Evolutionary conservation across 495 filamentous ascomycete genomes (phyloP).

Genomic region (Collariella sp.): DNA sequence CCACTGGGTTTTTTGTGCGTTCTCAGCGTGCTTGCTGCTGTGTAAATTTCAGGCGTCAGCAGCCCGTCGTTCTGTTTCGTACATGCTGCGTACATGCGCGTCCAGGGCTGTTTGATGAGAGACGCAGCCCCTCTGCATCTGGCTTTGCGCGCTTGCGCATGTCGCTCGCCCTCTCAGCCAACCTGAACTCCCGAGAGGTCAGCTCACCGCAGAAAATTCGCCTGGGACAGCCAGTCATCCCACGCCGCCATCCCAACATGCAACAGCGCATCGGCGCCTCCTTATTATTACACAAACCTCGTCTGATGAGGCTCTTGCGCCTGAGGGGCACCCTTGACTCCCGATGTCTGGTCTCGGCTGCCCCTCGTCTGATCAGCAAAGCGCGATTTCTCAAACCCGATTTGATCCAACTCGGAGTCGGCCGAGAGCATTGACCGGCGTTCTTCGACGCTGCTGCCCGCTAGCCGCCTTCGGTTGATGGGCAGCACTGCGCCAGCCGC

Average conservation of each 20-base stretch:
- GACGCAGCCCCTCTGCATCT: slow-evolving; percentile 1
- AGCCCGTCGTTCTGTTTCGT: slow-evolving; percentile 11
- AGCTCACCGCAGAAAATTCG: neutral
- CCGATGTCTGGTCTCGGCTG: neutral
- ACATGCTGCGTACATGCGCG: slow-evolving; percentile 10
- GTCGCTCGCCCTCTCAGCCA: neutral
- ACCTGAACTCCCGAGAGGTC: neutral
- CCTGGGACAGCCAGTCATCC: slow-evolving; percentile 12
- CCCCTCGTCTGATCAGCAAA: neutral
- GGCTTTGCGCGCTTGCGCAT: slow-evolving; percentile 10
- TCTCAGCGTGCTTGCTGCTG: no score
- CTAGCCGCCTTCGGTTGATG: neutral
- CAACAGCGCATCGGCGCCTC: slow-evolving; percentile 1
- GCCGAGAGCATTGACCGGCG: no score
- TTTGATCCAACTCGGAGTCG: neutral
- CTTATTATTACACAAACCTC: neutral
- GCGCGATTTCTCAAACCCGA: neutral
- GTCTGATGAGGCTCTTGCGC: neutral
- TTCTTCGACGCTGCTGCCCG: neutral
- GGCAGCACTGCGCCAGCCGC: neutral
- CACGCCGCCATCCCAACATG: slow-evolving; percentile 5
- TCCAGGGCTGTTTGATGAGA: slow-evolving; percentile 11
- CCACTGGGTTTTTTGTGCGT: no score
- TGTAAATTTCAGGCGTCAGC: slow-evolving; percentile 20
- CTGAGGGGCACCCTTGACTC: neutral